phyloP scores from a whole-genome alignment of 768 basidiomycete genomes.

The Porphyrellus cyaneotinctus region DNA sequence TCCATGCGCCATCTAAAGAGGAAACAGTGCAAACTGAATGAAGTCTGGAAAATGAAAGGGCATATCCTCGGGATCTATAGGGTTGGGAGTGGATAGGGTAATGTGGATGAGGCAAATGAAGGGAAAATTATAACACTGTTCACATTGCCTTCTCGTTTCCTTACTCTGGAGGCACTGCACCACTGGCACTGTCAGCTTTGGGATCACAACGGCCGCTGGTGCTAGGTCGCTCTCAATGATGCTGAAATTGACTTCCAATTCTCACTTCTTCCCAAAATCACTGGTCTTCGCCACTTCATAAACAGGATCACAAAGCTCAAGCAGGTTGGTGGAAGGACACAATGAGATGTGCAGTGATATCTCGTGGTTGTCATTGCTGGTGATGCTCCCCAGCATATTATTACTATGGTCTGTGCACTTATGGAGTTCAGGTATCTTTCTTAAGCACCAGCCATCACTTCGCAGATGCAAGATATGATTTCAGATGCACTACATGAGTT shows the following conservation, averaged over 20 bases:
- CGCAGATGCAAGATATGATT: slow-evolving; percentile 16
- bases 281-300: slow-evolving; percentile 35
- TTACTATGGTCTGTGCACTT: slow-evolving; percentile 33
- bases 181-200: background rate
- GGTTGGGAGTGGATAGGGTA: too few species aligned
- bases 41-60: too few species aligned
- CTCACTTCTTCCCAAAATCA: background rate
- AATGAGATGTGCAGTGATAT: slow-evolving; percentile 35
- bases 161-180: background rate
- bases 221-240: background rate
- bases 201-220: background rate
- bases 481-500: slow-evolving; percentile 26
- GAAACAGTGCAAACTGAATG: too few species aligned
- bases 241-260: slow-evolving; percentile 9
- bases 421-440: slow-evolving; percentile 37
- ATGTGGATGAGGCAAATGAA: too few species aligned
- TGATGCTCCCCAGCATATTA: slow-evolving; percentile 22
- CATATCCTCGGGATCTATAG: too few species aligned
- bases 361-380: slow-evolving; percentile 35
- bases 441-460: slow-evolving; percentile 30
- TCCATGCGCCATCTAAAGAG: too few species aligned
- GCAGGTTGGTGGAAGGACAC: slow-evolving; percentile 38
- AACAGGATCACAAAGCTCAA: slow-evolving; percentile 38
- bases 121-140: too few species aligned
- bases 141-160: background rate